Conservation (phyloP, 371 early-diverging fungal genomes). For the Mucor velutinosus region DNA sequence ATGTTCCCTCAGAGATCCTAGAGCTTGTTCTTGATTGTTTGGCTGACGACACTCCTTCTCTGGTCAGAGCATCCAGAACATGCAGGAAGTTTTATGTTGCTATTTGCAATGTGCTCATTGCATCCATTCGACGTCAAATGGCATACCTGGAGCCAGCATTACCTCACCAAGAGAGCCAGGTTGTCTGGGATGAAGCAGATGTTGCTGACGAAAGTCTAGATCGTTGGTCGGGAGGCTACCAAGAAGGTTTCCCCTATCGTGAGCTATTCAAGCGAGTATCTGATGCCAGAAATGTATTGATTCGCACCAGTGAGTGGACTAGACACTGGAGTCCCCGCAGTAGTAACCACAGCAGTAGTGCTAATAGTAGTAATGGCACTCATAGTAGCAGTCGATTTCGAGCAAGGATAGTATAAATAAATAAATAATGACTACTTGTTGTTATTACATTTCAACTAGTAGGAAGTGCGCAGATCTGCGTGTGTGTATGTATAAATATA, state of each 20-base stretch:
- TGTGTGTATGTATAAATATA: not conserved
- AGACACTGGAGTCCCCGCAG: constrained; percentile 26
- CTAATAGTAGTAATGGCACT: not conserved
- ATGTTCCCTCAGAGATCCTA: constrained; percentile 36
- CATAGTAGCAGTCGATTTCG: not conserved
- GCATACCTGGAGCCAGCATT: constrained; percentile 17
- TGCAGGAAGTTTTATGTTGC: constrained; percentile 34
- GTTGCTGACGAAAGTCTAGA: constrained; percentile 16
- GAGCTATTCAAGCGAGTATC: constrained; percentile 21
- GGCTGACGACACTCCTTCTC: constrained; percentile 12
- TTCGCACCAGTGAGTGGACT: constrained; percentile 28
- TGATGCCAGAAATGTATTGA: constrained; percentile 1
- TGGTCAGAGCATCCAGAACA: constrained; percentile 25
- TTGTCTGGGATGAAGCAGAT: constrained; percentile 14
- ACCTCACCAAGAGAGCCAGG: constrained; percentile 18
- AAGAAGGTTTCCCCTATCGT: constrained; percentile 23
- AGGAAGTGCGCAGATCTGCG: not conserved
- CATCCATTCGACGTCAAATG: constrained; percentile 18
- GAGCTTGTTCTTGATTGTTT: constrained; percentile 28
- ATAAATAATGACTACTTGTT: not conserved
- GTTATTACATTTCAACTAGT: not conserved
- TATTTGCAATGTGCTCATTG: constrained; percentile 27
- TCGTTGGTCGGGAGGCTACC: constrained; percentile 22
- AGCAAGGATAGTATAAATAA: not conserved
- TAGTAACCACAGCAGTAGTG: not conserved